Percentiles rank a stretch among this genome's conserved stretches.
phyloP scores from a whole-genome alignment of 2,329 filamentous ascomycete genomes.

The Pseudogymnoascus sp. region DNA sequence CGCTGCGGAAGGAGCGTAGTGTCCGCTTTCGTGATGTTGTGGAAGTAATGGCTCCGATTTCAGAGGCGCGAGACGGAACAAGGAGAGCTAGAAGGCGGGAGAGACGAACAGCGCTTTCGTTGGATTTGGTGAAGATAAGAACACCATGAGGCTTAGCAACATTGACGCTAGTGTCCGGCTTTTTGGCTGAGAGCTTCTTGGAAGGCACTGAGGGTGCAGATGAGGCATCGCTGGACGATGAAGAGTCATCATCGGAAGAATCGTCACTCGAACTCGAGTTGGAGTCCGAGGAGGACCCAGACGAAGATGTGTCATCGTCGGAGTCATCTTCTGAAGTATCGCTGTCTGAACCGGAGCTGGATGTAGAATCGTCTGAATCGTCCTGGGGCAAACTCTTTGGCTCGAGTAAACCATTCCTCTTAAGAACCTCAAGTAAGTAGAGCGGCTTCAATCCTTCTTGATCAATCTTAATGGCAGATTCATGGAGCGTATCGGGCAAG shows the following conservation, averaged over 20 bases:
- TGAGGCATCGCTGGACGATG: slow-evolving; percentile 15
- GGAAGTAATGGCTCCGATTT: slow-evolving; percentile 66
- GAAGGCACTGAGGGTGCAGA: slow-evolving; percentile 12
- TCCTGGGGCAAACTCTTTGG: slow-evolving; percentile 16
- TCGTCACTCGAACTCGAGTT: slow-evolving; percentile 18
- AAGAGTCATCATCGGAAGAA: slow-evolving; percentile 13
- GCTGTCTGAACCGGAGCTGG: slow-evolving; percentile 27
- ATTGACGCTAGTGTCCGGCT: slow-evolving; percentile 11
- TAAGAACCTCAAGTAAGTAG: slow-evolving; percentile 71
- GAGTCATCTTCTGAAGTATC: slow-evolving; percentile 14
- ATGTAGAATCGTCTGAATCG: slow-evolving; percentile 29
- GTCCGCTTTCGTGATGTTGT: slow-evolving; percentile 66
- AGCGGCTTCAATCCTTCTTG: slow-evolving; percentile 69
- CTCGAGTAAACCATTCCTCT: slow-evolving; percentile 40
- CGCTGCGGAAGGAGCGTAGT: slow-evolving; percentile 54
- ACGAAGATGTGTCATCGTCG: slow-evolving; percentile 13
- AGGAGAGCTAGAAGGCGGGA: slow-evolving; percentile 67
- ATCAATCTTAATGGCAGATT: slow-evolving; percentile 59
- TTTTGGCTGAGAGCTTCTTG: slow-evolving; percentile 12
- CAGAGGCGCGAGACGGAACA: slow-evolving; percentile 45
- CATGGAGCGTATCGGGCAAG: slow-evolving; percentile 55
- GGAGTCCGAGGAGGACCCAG: slow-evolving; percentile 20
- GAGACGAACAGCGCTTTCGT: slow-evolving; percentile 80
- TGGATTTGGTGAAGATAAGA: slow-evolving; percentile 85
- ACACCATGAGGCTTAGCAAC: slow-evolving; percentile 35